Evolutionary conservation across 2,329 filamentous ascomycete species (phyloP).

Genomic region (Elsinoe batatas): DNA sequence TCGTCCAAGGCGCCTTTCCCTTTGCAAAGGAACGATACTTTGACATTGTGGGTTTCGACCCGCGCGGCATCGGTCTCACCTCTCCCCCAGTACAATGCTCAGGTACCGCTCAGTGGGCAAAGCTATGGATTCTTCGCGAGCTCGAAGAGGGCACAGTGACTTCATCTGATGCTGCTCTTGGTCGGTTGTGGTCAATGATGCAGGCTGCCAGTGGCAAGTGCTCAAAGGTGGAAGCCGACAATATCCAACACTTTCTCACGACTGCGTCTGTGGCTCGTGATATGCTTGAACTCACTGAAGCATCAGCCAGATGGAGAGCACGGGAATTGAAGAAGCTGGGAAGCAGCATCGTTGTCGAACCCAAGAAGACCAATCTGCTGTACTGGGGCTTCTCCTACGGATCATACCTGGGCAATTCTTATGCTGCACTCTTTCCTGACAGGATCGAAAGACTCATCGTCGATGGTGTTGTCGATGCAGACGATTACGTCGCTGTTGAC

Average conservation of each 20-base stretch:
- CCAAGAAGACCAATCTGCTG: constrained; percentile 27
- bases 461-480: constrained; percentile 38
- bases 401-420: constrained; percentile 34
- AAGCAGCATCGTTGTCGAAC: constrained; percentile 15
- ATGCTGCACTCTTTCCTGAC: constrained; percentile 33
- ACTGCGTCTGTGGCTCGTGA: constrained; percentile 41
- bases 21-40: constrained; percentile 26
- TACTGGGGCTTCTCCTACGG: constrained; percentile 39
- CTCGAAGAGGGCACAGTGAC: constrained; percentile 27
- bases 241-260: constrained; percentile 34
- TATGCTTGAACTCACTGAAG: constrained; percentile 41
- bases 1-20: constrained; percentile 17
- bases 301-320: constrained; percentile 19
- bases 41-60: constrained; percentile 38
- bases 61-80: constrained; percentile 21
- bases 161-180: constrained; percentile 32
- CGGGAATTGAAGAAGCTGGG: not conserved
- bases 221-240: constrained; percentile 18
- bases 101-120: not conserved
- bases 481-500: constrained; percentile 27
- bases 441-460: constrained; percentile 31
- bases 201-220: constrained; percentile 27
- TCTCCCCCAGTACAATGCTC: constrained; percentile 8
- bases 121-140: constrained; percentile 26
- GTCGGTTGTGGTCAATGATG: constrained; percentile 33